Percentiles rank a stretch among this genome's conserved stretches.
These are phyloP conservation scores for Claviceps pazoutovae DNA, from an alignment of 2,329 filamentous ascomycete genomes.

Conservation along the genomic window DNA sequence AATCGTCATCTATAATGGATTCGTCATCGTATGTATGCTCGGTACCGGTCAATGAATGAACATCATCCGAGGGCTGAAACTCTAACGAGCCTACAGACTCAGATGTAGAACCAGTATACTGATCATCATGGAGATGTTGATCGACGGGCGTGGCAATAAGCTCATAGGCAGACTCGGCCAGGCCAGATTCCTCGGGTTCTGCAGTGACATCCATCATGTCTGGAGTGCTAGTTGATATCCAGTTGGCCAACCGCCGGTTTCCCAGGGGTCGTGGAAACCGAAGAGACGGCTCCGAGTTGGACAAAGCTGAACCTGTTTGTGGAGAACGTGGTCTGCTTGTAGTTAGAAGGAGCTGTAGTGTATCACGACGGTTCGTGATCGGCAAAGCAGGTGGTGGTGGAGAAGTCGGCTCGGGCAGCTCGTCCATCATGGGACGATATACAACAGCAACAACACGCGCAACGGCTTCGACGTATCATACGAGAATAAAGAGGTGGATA, in stretches of 20 bases:
- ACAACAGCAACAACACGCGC: constrained; percentile 9
- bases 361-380: constrained; percentile 16
- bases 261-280: constrained; percentile 44
- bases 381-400: constrained; percentile 13
- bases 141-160: constrained; percentile 36
- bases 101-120: constrained; percentile 31
- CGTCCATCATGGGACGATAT: constrained; percentile 37
- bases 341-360: constrained; percentile 13
- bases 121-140: constrained; percentile 37
- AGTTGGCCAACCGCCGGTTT: constrained; percentile 41
- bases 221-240: constrained; percentile 43
- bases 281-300: constrained; percentile 34
- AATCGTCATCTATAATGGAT: constrained; percentile 22
- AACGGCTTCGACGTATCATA: constrained; percentile 12
- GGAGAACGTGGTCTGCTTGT: constrained; percentile 8
- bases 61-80: constrained; percentile 34
- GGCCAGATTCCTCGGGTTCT: constrained; percentile 33
- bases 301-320: constrained; percentile 12
- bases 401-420: constrained; percentile 21
- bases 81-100: constrained; percentile 38
- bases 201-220: constrained; percentile 38
- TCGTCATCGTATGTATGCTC: constrained; percentile 33
- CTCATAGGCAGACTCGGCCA: constrained; percentile 44
- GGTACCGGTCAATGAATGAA: constrained; percentile 36
- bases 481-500: constrained; percentile 2